These are phyloP conservation scores for Sarocladiaceae sp. DNA, from an alignment of 2,329 filamentous ascomycete genomes.

Conservation along the genomic window DNA sequence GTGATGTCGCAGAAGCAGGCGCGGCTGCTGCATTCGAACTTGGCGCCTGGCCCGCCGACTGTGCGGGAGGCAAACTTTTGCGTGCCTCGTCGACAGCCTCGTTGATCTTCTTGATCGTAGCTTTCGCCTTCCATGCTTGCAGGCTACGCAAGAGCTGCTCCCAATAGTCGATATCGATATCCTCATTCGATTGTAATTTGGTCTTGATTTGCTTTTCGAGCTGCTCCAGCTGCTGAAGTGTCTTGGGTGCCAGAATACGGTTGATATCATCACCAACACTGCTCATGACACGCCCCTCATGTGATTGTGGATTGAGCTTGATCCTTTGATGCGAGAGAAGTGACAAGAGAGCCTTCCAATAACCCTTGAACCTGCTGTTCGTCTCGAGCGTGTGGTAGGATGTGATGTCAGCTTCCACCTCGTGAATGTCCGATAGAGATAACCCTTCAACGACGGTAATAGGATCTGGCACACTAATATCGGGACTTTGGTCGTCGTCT, in stretches of 20 bases:
- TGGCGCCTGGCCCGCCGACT: background rate
- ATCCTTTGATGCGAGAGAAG: constrained; percentile 73
- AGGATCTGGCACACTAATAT: constrained; percentile 72
- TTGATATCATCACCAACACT: constrained; percentile 87
- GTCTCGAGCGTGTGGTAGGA: constrained; percentile 78
- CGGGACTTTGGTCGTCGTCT: constrained; percentile 68
- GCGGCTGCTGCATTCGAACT: background rate
- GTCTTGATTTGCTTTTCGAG: constrained; percentile 80
- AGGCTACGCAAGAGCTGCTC: constrained; percentile 82
- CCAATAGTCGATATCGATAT: constrained; percentile 97
- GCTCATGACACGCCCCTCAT: constrained; percentile 67
- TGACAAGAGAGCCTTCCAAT: constrained; percentile 85
- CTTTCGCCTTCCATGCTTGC: constrained; percentile 85
- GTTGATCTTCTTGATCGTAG: constrained; percentile 72
- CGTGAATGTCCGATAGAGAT: constrained; percentile 57
- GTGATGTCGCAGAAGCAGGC: background rate
- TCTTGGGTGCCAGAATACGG: constrained; percentile 77
- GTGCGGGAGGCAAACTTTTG: background rate
- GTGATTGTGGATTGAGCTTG: constrained; percentile 53
- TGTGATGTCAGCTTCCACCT: constrained; percentile 74
- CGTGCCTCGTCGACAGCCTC: constrained; percentile 62
- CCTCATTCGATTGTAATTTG: constrained; percentile 83
- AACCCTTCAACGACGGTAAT: constrained; percentile 73
- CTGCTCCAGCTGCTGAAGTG: constrained; percentile 75
- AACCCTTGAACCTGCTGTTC: constrained; percentile 71